These are phyloP conservation scores for Furcasterigmium furcatum DNA, from an alignment of 2,329 filamentous ascomycete genomes.

Conservation along the genomic window DNA sequence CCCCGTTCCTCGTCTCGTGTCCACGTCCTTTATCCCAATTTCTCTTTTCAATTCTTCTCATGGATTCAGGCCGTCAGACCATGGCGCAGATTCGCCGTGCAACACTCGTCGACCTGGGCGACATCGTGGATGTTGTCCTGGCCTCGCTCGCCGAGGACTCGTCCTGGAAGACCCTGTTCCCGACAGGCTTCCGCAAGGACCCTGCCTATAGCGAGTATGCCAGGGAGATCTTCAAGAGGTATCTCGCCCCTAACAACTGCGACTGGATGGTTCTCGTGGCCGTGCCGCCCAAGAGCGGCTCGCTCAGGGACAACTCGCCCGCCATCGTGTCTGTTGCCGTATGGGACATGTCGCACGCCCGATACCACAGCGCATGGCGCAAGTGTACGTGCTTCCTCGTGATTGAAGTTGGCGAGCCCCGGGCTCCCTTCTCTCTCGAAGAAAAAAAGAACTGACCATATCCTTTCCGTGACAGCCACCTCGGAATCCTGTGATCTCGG, in stretches of 20 bases:
- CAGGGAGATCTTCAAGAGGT: conserved; percentile 8
- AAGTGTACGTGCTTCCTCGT: too few species aligned
- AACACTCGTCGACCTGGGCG: conserved; percentile 11
- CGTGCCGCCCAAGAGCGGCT: conserved; percentile 2
- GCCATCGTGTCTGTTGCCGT: conserved; percentile 9
- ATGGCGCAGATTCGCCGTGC: conserved; percentile 11
- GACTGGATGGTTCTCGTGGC: conserved; percentile 8
- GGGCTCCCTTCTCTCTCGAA: too few species aligned
- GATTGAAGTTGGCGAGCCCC: too few species aligned
- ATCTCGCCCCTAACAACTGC: conserved; percentile 1
- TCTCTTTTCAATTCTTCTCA: too few species aligned
- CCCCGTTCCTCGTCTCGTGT: too few species aligned
- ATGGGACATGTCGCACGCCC: conserved; percentile 10
- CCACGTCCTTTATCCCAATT: too few species aligned
- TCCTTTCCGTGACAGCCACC: neutral
- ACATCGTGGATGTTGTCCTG: conserved; percentile 11
- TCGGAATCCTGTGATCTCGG: neutral
- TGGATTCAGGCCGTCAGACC: too few species aligned
- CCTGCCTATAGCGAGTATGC: conserved; percentile 5
- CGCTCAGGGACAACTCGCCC: too few species aligned
- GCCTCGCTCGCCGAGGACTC: conserved; percentile 11
- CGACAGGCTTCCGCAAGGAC: conserved; percentile 1
- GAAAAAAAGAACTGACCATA: neutral
- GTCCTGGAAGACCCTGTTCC: conserved; percentile 11
- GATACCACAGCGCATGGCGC: neutral